phyloP scores from a whole-genome alignment of 2,329 filamentous ascomycete species.

The Paraphaeosphaeria minitans region DNA sequence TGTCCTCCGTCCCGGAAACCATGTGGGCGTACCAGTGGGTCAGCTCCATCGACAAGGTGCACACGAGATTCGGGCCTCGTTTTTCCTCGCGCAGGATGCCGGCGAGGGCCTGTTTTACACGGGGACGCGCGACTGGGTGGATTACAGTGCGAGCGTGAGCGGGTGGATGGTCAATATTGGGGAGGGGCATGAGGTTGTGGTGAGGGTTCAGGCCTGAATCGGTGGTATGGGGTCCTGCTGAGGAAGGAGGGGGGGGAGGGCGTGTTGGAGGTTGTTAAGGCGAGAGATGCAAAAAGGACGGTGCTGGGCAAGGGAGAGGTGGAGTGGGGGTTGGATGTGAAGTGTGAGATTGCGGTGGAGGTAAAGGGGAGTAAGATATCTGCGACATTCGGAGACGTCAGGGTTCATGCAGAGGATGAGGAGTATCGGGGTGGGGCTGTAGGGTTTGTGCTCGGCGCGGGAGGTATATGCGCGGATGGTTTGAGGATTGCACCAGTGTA shows the following conservation, averaged over 20 bases:
- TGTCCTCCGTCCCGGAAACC: background rate
- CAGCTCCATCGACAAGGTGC: constrained; percentile 23
- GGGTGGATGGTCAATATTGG: constrained; percentile 33
- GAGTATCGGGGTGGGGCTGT: constrained; percentile 11
- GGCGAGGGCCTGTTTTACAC: constrained; percentile 40
- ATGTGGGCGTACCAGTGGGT: constrained; percentile 41
- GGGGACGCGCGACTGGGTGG: constrained; percentile 45
- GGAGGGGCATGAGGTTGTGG: constrained; percentile 9
- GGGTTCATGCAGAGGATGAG: constrained; percentile 3
- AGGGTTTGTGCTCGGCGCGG: constrained; percentile 7
- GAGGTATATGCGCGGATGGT: constrained; percentile 8
- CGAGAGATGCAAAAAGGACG: constrained; percentile 10
- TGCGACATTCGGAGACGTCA: background rate
- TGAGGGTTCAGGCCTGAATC: constrained; percentile 4
- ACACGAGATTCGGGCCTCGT: constrained; percentile 24
- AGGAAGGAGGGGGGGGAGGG: background rate
- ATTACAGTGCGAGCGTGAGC: constrained; percentile 21
- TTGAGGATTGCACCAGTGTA: background rate
- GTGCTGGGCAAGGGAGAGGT: constrained; percentile 4
- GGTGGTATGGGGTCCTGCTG: constrained; percentile 11
- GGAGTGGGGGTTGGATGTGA: constrained; percentile 10
- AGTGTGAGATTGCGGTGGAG: constrained; percentile 1
- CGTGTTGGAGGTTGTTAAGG: constrained; percentile 10
- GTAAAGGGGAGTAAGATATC: background rate
- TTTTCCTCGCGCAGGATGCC: constrained; percentile 34